phyloP scores from a whole-genome alignment of 495 filamentous ascomycete genomes.

The Geopyxis carbonaria region DNA sequence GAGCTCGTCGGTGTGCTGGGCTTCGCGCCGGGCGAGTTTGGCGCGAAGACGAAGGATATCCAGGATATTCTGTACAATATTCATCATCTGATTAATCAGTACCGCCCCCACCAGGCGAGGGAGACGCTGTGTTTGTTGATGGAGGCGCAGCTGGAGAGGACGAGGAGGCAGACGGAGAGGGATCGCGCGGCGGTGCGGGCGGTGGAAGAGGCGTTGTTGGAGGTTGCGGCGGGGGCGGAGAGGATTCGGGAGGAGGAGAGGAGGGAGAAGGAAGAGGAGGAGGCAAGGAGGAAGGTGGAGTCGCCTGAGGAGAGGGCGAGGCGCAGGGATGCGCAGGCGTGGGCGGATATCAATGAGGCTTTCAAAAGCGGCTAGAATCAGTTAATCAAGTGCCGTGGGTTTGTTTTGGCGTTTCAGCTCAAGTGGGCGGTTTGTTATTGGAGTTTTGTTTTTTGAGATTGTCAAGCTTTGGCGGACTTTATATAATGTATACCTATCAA shows the following conservation, averaged over 20 bases:
- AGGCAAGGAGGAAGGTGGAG: constrained; percentile 5
- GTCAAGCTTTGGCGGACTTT: too few species aligned
- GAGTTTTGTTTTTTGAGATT: too few species aligned
- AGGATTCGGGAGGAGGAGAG: constrained; percentile 8
- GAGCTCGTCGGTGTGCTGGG: constrained; percentile 57
- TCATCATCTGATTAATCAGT: constrained; percentile 81
- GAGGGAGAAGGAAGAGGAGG: constrained; percentile 12
- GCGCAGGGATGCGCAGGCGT: constrained; percentile 10
- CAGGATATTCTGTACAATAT: constrained; percentile 69
- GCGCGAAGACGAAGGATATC: constrained; percentile 56
- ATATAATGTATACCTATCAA: too few species aligned
- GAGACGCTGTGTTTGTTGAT: constrained; percentile 82
- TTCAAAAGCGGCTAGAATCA: too few species aligned
- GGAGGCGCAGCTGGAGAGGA: constrained; percentile 67
- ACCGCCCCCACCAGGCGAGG: constrained; percentile 85
- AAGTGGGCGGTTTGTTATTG: too few species aligned
- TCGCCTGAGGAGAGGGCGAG: constrained; percentile 18
- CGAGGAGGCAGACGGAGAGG: constrained; percentile 58
- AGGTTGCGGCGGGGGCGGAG: constrained; percentile 14
- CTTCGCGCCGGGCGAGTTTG: constrained; percentile 41
- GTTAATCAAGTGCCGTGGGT: too few species aligned
- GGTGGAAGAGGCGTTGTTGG: constrained; percentile 50
- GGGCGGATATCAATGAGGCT: constrained; percentile 7
- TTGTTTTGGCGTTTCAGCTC: too few species aligned
- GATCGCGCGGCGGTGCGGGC: constrained; percentile 55